These are phyloP conservation scores for Plicaturopsis crispa DNA, from an alignment of 768 basidiomycete genomes.

Conservation along the genomic window DNA sequence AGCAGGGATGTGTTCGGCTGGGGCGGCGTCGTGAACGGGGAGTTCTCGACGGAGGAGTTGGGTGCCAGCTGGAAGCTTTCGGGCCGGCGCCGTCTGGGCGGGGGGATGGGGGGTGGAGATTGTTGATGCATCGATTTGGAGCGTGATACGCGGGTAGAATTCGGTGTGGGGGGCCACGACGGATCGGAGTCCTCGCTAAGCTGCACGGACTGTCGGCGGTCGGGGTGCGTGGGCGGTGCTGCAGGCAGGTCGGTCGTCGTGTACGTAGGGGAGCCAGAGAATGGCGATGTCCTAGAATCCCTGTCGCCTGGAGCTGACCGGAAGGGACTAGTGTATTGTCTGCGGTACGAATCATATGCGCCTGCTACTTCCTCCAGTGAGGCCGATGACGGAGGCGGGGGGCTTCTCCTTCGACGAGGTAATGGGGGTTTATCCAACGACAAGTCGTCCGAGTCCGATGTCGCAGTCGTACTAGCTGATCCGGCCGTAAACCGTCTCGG, in stretches of 20 bases:
- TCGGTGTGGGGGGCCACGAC: conserved; percentile 8
- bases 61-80: conserved; percentile 51
- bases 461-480: too few relatives aligned
- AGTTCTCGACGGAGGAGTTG: conserved; percentile 9
- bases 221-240: conserved; percentile 49
- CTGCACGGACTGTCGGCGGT: conserved; percentile 28
- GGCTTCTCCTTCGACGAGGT: too few relatives aligned
- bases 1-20: conserved; percentile 14
- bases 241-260: conserved; percentile 21
- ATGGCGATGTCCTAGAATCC: conserved; percentile 9
- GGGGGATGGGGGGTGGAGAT: conserved; percentile 31
- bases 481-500: too few relatives aligned
- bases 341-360: too few relatives aligned
- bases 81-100: conserved; percentile 44
- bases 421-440: too few relatives aligned
- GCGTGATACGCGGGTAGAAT: conserved; percentile 32
- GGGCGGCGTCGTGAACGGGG: conserved; percentile 8
- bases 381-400: too few relatives aligned
- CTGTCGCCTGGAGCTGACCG: too few relatives aligned
- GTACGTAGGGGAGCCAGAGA: conserved; percentile 3
- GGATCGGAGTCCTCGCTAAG: conserved; percentile 7
- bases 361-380: too few relatives aligned
- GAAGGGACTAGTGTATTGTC: too few relatives aligned
- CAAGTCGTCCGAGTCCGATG: too few relatives aligned
- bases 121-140: conserved; percentile 50